Percentiles rank a stretch among this genome's conserved stretches.
These are phyloP conservation scores for Penicillium flavigenum DNA, from an alignment of 495 filamentous ascomycete genomes.

Conservation along the genomic window DNA sequence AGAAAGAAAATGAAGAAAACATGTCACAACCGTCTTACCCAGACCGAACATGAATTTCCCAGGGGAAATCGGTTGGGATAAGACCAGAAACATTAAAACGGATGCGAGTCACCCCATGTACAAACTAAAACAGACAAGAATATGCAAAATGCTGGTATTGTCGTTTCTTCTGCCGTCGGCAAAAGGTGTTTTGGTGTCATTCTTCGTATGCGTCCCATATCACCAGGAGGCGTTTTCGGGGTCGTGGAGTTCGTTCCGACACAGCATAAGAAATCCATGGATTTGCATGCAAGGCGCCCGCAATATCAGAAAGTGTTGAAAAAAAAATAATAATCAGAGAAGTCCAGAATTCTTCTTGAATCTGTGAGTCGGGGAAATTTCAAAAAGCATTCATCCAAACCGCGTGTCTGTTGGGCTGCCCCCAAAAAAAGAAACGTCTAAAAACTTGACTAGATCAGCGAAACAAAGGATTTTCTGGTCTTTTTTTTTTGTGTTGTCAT, in stretches of 20 bases:
- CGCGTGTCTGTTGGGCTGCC: constrained; percentile 46
- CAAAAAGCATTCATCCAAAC: constrained; percentile 33
- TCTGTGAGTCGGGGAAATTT: constrained; percentile 14
- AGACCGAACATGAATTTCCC: constrained; percentile 16
- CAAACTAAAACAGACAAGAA: constrained; percentile 41
- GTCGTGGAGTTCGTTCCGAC: constrained; percentile 24
- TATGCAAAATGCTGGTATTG: constrained; percentile 48
- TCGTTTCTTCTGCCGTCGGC: constrained; percentile 42
- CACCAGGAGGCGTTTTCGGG: constrained; percentile 29
- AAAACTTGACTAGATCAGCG: constrained; percentile 50
- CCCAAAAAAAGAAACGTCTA: constrained; percentile 50
- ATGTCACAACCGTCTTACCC: constrained; percentile 14
- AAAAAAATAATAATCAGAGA: constrained; percentile 27
- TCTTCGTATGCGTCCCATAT: constrained; percentile 39
- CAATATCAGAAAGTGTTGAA: constrained; percentile 28
- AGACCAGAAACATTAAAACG: constrained; percentile 34
- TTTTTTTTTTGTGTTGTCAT: constrained; percentile 48
- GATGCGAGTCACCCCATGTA: constrained; percentile 44
- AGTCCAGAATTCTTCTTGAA: constrained; percentile 12
- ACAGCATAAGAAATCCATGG: constrained; percentile 32
- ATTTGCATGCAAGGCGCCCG: constrained; percentile 45
- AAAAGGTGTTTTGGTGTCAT: constrained; percentile 36
- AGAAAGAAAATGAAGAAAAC: constrained; percentile 15
- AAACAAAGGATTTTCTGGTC: constrained; percentile 43
- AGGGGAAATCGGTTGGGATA: constrained; percentile 6